A percentile compares a stretch with the other conserved stretches of the same genome.
phyloP scores from a whole-genome alignment of 1,284 basidiomycete species.

The Coniferiporia sulphurascens region DNA sequence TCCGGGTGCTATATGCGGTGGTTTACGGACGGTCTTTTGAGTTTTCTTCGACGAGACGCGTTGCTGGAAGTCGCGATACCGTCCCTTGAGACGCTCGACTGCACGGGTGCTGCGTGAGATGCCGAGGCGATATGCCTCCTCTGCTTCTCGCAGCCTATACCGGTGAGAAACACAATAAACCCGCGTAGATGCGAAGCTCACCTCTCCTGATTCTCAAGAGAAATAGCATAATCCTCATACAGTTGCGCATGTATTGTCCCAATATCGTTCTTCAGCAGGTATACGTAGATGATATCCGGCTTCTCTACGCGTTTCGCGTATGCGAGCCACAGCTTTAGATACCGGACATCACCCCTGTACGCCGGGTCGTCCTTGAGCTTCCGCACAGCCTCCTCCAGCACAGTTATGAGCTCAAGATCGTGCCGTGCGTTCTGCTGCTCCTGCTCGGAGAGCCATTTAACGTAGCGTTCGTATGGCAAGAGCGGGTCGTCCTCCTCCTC shows the following conservation, averaged over 20 bases:
- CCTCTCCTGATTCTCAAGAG: slow-evolving; percentile 70
- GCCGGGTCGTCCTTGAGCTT: slow-evolving; percentile 75
- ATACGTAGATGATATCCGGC: slow-evolving; percentile 59
- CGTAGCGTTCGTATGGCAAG: slow-evolving; percentile 58
- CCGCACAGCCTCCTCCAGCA: slow-evolving; percentile 68
- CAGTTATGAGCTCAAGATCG: slow-evolving; percentile 58
- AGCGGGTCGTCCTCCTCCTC: slow-evolving; percentile 66
- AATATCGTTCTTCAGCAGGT: slow-evolving; percentile 74
- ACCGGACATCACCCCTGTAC: slow-evolving; percentile 84
- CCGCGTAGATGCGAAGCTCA: slow-evolving; percentile 38
- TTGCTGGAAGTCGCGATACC: slow-evolving; percentile 78
- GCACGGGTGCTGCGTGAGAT: slow-evolving; percentile 81
- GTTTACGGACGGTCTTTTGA: background rate
- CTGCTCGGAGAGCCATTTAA: slow-evolving; percentile 57
- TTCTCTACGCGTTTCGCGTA: slow-evolving; percentile 68
- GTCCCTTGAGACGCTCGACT: slow-evolving; percentile 78
- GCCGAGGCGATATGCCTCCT: slow-evolving; percentile 79
- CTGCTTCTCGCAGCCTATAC: slow-evolving; percentile 68
- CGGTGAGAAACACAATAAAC: slow-evolving; percentile 9
- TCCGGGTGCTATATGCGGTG: slow-evolving; percentile 1
- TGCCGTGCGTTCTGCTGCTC: slow-evolving; percentile 40
- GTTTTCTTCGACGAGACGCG: slow-evolving; percentile 31
- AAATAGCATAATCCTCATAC: slow-evolving; percentile 83
- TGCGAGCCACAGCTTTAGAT: slow-evolving; percentile 84
- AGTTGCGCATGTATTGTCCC: slow-evolving; percentile 73